Base-by-base conservation (phyloP, 176 grass and related monocot genomes). In the Carex cristatella region DNA sequence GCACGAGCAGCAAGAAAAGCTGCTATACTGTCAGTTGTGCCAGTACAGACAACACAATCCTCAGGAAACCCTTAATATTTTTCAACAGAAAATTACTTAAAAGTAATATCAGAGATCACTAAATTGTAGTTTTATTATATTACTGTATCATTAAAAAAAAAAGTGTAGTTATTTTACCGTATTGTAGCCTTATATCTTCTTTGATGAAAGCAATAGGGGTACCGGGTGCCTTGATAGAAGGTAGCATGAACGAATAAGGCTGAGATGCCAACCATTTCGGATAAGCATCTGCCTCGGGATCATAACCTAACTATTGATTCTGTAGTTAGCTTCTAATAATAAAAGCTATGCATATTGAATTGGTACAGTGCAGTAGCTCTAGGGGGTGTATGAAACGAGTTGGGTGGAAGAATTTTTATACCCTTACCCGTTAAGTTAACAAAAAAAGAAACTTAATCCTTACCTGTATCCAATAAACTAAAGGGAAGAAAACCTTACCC, bases 21-120 rank as follows among this genome's bases (percentile, higher is more conserved):
- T 40, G 90, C 94, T 16, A 97, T 97, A 84, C 88, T 94, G 83
- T 97, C 94, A 1, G 91, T 94, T 62, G 91, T 97, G 33, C 94
- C 94, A 9, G 91, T 89, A 58, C 94, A 94, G 60, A 87, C 85
- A 1, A 89, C 73, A 7, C 94, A 97, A 0, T 89, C 61, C 56
- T 89, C 69, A 4, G 91, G 81, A 79, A 94, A 79, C 4, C 90
- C 94, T 94, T 63, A 40, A 85, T 77, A 28, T 30, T 74, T 79
- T 3, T 23, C 46, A 31, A 80, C 16, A 30, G 0, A 83, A 85
- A 66, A 54, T 61, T 60, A 57, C 23, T 74, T 57, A 58, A n/a
- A 31, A 46, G 57, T 61, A 44, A 27, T 18, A 60, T 85, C 89
- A 94, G 42, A 27, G 30, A 60, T 85, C 89, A 94, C 88, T 91